phyloP scores from a whole-genome alignment of 1,284 basidiomycete genomes.

The Irpex lacteus region DNA sequence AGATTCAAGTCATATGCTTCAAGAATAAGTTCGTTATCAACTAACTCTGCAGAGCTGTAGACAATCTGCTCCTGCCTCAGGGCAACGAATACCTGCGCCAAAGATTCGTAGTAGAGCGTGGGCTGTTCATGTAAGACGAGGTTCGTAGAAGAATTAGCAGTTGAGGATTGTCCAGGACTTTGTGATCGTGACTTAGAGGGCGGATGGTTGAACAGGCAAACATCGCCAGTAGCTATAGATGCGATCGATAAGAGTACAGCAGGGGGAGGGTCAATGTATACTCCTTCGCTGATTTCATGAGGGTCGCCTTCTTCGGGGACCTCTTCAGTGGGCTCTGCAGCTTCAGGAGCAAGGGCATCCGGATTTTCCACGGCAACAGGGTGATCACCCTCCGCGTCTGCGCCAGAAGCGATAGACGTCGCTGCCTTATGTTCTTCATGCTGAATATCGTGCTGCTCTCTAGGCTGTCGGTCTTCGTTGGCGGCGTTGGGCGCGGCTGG shows the following conservation, averaged over 20 bases:
- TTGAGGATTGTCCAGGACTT: slow-evolving; percentile 24
- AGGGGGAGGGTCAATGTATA: slow-evolving; percentile 75
- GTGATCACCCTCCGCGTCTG: slow-evolving; percentile 1
- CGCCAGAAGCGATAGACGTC: slow-evolving; percentile 3
- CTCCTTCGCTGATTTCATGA: slow-evolving; percentile 66
- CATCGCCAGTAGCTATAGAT: slow-evolving; percentile 38
- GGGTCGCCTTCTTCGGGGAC: slow-evolving; percentile 36
- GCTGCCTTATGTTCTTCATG: background rate
- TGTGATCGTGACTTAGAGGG: slow-evolving; percentile 22
- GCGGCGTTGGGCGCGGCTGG: background rate
- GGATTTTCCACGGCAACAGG: background rate
- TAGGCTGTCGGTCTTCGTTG: slow-evolving; percentile 8
- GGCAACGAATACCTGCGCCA: slow-evolving; percentile 64
- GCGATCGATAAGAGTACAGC: slow-evolving; percentile 56
- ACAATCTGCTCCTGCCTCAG: slow-evolving; percentile 59
- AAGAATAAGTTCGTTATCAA: slow-evolving; percentile 60
- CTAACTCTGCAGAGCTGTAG: slow-evolving; percentile 41
- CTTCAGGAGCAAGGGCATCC: background rate
- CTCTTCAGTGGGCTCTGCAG: slow-evolving; percentile 9
- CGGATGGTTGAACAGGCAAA: slow-evolving; percentile 60
- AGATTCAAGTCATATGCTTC: slow-evolving; percentile 68
- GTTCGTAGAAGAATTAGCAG: slow-evolving; percentile 20
- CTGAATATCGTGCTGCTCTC: slow-evolving; percentile 5
- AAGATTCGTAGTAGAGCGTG: slow-evolving; percentile 70
- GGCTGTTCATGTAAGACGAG: slow-evolving; percentile 59